A percentile compares a stretch with the other conserved stretches of the same genome.
Conservation (phyloP, 371 early-diverging fungal genomes). For the Mitosporidium daphniae region DNA sequence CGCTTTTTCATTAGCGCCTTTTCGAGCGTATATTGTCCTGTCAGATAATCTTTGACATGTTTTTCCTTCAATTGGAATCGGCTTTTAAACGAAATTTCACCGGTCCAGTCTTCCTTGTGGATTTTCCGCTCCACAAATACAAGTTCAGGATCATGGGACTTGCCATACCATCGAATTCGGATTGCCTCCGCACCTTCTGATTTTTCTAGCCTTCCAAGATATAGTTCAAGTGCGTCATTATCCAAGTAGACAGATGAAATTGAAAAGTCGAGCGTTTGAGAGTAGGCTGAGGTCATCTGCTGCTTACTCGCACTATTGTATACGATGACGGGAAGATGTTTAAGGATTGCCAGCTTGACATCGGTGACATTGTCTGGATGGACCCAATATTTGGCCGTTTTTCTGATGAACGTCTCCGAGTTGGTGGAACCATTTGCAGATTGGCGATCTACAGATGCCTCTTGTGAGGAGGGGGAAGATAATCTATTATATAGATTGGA, state of each 20-base stretch:
- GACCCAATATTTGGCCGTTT: slow-evolving; percentile 71
- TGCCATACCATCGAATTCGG: slow-evolving; percentile 80
- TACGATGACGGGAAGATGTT: slow-evolving; percentile 69
- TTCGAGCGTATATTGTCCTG: slow-evolving; percentile 29
- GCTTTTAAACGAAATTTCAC: slow-evolving; percentile 51
- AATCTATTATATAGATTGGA: slow-evolving; percentile 50
- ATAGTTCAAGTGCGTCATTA: slow-evolving; percentile 53
- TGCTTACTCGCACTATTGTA: slow-evolving; percentile 13
- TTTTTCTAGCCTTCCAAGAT: slow-evolving; percentile 52
- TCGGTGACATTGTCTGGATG: slow-evolving; percentile 89
- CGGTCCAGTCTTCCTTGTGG: slow-evolving; percentile 77
- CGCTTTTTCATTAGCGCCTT: slow-evolving; percentile 41
- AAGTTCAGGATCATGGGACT: slow-evolving; percentile 25
- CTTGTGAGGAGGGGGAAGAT: too few relatives aligned
- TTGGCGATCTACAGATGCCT: too few relatives aligned
- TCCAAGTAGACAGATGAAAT: slow-evolving; percentile 86
- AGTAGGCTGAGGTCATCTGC: slow-evolving; percentile 14
- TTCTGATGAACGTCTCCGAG: slow-evolving; percentile 11
- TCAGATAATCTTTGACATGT: slow-evolving; percentile 39
- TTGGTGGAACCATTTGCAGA: too few relatives aligned
- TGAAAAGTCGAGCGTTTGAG: slow-evolving; percentile 36
- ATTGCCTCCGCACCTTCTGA: slow-evolving; percentile 65
- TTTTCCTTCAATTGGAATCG: slow-evolving; percentile 79
- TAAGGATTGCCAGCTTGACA: slow-evolving; percentile 52
- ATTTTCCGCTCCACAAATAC: slow-evolving; percentile 89